Conservation (phyloP, 176 grass and related monocot genomes). For the Urochloa ruziziensis region DNA sequence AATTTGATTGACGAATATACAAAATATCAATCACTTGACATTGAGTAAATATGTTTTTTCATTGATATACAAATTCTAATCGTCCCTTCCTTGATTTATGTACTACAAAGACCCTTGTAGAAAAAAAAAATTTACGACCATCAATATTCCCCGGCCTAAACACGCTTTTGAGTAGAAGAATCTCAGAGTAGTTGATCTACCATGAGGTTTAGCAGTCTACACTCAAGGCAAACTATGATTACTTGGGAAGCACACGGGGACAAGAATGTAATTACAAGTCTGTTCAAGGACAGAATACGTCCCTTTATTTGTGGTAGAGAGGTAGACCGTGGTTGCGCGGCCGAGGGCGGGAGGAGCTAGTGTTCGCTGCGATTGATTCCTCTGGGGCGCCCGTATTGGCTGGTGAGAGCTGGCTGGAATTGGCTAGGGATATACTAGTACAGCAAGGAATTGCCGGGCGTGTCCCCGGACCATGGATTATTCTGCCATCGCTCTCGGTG, state of each 20-base stretch:
- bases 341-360: neutral
- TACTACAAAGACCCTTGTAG: neutral
- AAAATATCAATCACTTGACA: too few species aligned
- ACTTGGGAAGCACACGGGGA: neutral
- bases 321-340: neutral
- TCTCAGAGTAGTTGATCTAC: neutral
- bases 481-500: constrained; percentile 26
- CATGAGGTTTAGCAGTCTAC: neutral
- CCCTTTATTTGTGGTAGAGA: neutral
- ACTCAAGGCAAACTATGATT: neutral
- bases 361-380: constrained; percentile 8
- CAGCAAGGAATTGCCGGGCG: constrained; percentile 18
- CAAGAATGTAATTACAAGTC: neutral
- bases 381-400: neutral
- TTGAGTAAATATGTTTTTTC: neutral
- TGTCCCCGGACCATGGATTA: constrained; percentile 41
- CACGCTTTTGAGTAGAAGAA: neutral
- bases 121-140: neutral
- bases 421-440: constrained; percentile 5
- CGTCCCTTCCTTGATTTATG: neutral
- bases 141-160: neutral
- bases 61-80: neutral
- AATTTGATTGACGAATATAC: too few species aligned
- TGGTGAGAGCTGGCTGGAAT: constrained; percentile 31
- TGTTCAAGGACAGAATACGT: neutral